A percentile compares a stretch with the other conserved stretches of the same genome.
Evolutionary conservation across 306 rosid species (phyloP).

Genomic region (Ormosia semicastrata): DNA sequence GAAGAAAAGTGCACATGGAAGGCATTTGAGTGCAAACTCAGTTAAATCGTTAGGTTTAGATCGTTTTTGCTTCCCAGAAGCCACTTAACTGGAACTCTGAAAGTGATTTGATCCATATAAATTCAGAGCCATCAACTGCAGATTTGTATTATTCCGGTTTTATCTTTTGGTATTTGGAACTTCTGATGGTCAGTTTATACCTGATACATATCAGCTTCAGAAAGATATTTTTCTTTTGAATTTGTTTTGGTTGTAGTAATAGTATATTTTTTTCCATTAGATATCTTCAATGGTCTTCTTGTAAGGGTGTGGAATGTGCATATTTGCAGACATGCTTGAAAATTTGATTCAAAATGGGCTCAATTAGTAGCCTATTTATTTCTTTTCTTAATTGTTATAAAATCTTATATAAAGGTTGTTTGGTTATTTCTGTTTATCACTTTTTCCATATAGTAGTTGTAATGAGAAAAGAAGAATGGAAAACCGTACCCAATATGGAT

Average conservation of each 20-base stretch:
- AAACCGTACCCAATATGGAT: too few species aligned
- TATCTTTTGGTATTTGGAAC: conserved; percentile 1
- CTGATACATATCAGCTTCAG: not conserved
- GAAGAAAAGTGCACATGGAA: not conserved
- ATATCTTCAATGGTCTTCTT: not conserved
- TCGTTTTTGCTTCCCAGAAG: not conserved
- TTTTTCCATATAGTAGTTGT: not conserved
- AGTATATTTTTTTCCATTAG: not conserved
- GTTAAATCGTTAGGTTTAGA: not conserved
- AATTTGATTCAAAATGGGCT: not conserved
- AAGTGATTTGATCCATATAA: not conserved
- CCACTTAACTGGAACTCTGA: not conserved
- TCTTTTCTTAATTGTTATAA: not conserved
- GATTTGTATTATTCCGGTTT: not conserved
- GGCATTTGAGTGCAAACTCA: not conserved
- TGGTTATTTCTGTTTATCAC: not conserved
- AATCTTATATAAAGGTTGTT: not conserved
- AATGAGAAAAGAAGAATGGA: too few species aligned
- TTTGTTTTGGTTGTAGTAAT: not conserved
- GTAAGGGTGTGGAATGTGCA: not conserved
- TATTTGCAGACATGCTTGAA: not conserved
- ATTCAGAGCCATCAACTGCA: conserved; percentile 2
- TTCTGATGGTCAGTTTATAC: not conserved
- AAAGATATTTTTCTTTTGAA: not conserved
- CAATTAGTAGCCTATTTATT: not conserved